These are phyloP conservation scores for Leccinum pallidistipes DNA, from an alignment of 1,284 basidiomycete species.

Conservation along the genomic window DNA sequence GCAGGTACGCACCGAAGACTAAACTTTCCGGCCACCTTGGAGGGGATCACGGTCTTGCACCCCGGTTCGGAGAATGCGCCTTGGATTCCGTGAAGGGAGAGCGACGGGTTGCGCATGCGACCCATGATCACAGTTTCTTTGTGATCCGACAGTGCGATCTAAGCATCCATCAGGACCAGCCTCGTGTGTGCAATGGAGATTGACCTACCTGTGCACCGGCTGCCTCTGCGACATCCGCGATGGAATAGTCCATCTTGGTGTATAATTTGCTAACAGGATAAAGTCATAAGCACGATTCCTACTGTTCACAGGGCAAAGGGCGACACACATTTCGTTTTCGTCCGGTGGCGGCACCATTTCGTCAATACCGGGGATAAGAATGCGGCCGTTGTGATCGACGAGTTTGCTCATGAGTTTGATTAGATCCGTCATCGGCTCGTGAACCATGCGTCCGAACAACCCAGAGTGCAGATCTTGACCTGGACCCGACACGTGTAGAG, in stretches of 20 bases:
- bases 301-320: not conserved
- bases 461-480: constrained; percentile 92
- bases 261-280: constrained; percentile 54
- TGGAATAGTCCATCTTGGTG: constrained; percentile 72
- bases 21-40: constrained; percentile 91
- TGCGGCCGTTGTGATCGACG: constrained; percentile 80
- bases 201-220: constrained; percentile 58
- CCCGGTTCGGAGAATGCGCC: constrained; percentile 92
- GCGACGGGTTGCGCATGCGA: constrained; percentile 84
- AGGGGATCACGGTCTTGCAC: constrained; percentile 94
- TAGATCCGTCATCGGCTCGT: constrained; percentile 89
- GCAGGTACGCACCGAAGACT: constrained; percentile 73
- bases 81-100: constrained; percentile 96
- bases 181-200: not conserved
- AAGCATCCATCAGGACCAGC: not conserved
- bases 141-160: constrained; percentile 70
- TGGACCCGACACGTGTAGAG: constrained; percentile 83
- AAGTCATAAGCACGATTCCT: not conserved
- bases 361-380: constrained; percentile 90
- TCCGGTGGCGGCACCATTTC: constrained; percentile 83
- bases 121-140: constrained; percentile 89
- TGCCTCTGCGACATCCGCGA: constrained; percentile 77
- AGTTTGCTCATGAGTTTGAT: constrained; percentile 83
- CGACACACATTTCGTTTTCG: constrained; percentile 68
- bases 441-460: constrained; percentile 83